These are phyloP conservation scores for Trypanosoma platydactyli DNA, from an alignment of 208 protist genomes.

Conservation along the genomic window DNA sequence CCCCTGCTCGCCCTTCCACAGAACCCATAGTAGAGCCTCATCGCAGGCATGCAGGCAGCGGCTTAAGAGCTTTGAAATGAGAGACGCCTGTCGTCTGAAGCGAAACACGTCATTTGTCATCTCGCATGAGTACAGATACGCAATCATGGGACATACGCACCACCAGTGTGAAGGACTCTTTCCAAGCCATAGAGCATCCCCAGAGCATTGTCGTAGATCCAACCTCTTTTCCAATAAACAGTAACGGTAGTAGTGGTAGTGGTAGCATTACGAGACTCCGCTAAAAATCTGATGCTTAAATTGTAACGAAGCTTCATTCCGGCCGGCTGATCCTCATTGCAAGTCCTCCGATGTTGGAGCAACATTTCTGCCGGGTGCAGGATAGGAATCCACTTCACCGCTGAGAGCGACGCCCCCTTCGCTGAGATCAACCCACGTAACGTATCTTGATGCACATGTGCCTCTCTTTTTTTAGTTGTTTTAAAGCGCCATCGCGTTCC, in stretches of 20 bases:
- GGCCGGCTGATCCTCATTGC: too few relatives aligned
- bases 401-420: too few relatives aligned
- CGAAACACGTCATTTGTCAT: slow-evolving; percentile 28
- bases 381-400: not conserved
- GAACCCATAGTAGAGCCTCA: not conserved
- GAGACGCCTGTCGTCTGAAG: slow-evolving; percentile 11
- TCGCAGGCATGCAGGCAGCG: slow-evolving; percentile 5
- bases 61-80: slow-evolving; percentile 5
- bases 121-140: slow-evolving; percentile 19
- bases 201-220: slow-evolving; percentile 5
- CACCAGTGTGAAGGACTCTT: slow-evolving; percentile 1
- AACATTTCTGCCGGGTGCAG: not conserved
- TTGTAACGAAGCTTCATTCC: too few relatives aligned
- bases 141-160: slow-evolving; percentile 23
- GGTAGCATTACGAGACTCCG: too few relatives aligned
- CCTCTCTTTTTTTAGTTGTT: not conserved
- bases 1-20: slow-evolving; percentile 14
- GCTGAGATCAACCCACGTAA: too few relatives aligned
- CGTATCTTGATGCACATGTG: not conserved
- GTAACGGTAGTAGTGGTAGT: not conserved
- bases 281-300: too few relatives aligned
- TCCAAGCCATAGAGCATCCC: slow-evolving; percentile 1
- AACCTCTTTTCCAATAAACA: not conserved
- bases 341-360: too few relatives aligned
- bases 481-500: slow-evolving; percentile 4